phyloP scores from a whole-genome alignment of 805 yeast species.

The Candida maris region DNA sequence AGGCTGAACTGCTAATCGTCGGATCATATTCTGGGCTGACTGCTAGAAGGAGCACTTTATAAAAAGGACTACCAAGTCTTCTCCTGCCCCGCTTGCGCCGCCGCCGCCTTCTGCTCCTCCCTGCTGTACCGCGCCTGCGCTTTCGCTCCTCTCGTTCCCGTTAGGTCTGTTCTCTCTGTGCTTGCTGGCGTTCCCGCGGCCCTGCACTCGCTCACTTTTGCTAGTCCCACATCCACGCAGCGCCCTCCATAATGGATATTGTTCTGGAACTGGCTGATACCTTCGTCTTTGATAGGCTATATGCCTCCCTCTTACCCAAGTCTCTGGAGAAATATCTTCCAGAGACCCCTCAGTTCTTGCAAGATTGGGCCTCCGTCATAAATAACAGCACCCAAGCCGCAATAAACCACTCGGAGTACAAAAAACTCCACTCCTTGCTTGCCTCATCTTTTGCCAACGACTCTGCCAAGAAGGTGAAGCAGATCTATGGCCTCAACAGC shows the following conservation, averaged over 20 bases:
- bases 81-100: too few species aligned
- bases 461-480: slow-evolving; percentile 45
- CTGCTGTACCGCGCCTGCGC: too few species aligned
- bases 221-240: too few species aligned
- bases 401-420: slow-evolving; percentile 14
- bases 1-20: too few species aligned
- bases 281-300: slow-evolving; percentile 66
- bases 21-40: background rate
- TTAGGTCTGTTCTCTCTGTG: too few species aligned
- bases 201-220: too few species aligned
- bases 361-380: slow-evolving; percentile 19
- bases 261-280: slow-evolving; percentile 79
- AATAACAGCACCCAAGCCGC: slow-evolving; percentile 26
- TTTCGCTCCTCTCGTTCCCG: too few species aligned
- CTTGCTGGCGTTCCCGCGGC: too few species aligned
- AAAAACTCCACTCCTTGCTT: slow-evolving; percentile 29
- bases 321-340: slow-evolving; percentile 38
- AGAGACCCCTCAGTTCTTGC: slow-evolving; percentile 24
- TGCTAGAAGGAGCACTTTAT: background rate
- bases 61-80: too few species aligned
- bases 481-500: slow-evolving; percentile 37
- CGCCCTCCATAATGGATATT: slow-evolving; percentile 85
- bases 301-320: slow-evolving; percentile 66
- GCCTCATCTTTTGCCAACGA: slow-evolving; percentile 19
- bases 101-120: too few species aligned